Evolutionary conservation across 176 grass and related monocot species (phyloP), one percentile per base, ranked within the genome.

Genomic region (Aegilops sharonensis): DNA sequence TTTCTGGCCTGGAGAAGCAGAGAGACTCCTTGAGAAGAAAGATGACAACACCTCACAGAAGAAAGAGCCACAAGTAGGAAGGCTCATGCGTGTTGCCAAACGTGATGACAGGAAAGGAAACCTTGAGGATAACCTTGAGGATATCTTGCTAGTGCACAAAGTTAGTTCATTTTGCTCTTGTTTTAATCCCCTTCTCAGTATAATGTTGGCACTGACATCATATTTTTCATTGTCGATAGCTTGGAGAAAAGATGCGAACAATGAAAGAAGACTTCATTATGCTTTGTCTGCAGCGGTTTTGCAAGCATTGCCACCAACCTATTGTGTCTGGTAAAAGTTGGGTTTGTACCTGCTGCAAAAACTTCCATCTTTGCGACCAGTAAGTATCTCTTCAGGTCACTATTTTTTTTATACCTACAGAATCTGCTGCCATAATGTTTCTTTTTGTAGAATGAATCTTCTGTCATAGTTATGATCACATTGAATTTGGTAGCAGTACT

Each of bases 261-360:
- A 92, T 94, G 86, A 95, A 98, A 91, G 96, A 98, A 91, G 92
- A 98, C 59, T 98, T 98, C 20, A 90, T 98, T 37, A 89, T 98
- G 86, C 85, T 98, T 67, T 92, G 88, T 87, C 89, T 98, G 86
- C 92, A 95, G 75, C 92, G 87, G 50, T 92, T 89, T 32, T 98
- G 96, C 88, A 98, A 94, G 82, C 89, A 94, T 87, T 98, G 93
- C 50, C 90, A 88, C 40, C 86, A 84, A 36, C 87, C 94, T 66
- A 88, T 95, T 71, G 54, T 94, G 32, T 94, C 86, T 60, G 90
- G 88, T 78, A 89, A 64, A 81, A 92, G 82, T 86, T 98, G 97
- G 97, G 76, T 91, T 69, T 98, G 97, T 80, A 91, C 40, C 66
- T 36, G 39, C 64, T 98, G 94, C 90, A 98, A 95, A 84, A 98